Percentiles rank a stretch among this genome's conserved stretches.
phyloP scores from a whole-genome alignment of 2,329 filamentous ascomycete genomes.

The Cyanodermella asteris region DNA sequence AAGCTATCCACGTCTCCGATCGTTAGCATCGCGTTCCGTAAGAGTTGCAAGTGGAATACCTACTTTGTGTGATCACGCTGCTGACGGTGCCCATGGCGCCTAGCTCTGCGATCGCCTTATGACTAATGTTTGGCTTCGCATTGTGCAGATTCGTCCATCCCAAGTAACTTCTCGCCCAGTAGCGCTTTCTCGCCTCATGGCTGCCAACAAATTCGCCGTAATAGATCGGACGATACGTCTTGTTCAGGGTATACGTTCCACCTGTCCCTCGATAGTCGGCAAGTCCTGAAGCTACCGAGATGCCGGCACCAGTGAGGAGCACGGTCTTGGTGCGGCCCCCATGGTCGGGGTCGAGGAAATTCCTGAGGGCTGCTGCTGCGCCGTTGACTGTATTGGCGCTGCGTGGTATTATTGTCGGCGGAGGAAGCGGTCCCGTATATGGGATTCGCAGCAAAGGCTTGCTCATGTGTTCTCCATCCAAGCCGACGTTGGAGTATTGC shows the following conservation, averaged over 20 bases:
- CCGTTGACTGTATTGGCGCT: constrained; percentile 47
- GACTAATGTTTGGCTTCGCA: constrained; percentile 58
- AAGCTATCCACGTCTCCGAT: constrained; percentile 68
- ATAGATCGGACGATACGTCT: constrained; percentile 76
- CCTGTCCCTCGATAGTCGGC: constrained; percentile 79
- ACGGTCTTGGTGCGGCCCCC: constrained; percentile 34
- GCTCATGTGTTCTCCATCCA: constrained; percentile 33
- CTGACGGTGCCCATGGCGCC: constrained; percentile 49
- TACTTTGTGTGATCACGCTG: constrained; percentile 68
- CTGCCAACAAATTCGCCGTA: constrained; percentile 66
- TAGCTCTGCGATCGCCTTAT: constrained; percentile 54
- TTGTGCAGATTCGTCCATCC: constrained; percentile 69
- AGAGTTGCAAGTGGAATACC: constrained; percentile 5
- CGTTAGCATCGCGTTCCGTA: neutral
- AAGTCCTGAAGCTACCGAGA: constrained; percentile 80
- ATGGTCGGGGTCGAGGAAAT: constrained; percentile 46
- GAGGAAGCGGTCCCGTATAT: constrained; percentile 62
- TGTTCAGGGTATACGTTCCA: constrained; percentile 84
- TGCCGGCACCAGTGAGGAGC: constrained; percentile 61
- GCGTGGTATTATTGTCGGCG: constrained; percentile 51
- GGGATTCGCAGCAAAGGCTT: constrained; percentile 69
- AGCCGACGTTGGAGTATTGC: too few species aligned
- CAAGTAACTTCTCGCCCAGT: constrained; percentile 88
- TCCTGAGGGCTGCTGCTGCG: constrained; percentile 53
- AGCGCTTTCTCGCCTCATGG: constrained; percentile 73